phyloP scores from a whole-genome alignment of 169 alveolate species.

The Cryptosporidium canis region DNA sequence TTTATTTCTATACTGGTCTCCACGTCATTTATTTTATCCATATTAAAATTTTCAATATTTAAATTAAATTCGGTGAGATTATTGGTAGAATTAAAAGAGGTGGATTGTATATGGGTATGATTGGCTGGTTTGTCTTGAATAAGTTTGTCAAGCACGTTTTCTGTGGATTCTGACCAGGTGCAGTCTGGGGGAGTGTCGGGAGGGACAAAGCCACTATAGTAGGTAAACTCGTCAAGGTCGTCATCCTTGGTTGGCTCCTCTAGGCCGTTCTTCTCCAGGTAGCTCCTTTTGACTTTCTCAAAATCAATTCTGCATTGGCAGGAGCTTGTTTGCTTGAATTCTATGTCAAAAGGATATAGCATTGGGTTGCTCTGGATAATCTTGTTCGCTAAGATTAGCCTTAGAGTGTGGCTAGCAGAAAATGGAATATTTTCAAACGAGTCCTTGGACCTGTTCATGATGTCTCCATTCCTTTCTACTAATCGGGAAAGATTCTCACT shows the following conservation, averaged over 20 bases:
- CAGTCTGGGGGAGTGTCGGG: conserved; percentile 37
- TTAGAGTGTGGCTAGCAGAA: conserved; percentile 1
- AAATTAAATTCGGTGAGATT: neutral
- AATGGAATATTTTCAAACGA: neutral
- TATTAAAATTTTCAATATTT: neutral
- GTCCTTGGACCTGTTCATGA: neutral
- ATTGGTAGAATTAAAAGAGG: neutral
- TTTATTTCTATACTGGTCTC: neutral
- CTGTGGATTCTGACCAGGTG: neutral
- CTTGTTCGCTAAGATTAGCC: conserved; percentile 26
- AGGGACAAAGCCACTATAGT: neutral
- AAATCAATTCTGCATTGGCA: conserved; percentile 33
- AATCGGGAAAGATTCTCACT: neutral
- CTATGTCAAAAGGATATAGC: conserved; percentile 49
- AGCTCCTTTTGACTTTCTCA: neutral
- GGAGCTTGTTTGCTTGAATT: neutral
- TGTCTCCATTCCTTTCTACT: neutral
- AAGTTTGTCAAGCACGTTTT: neutral
- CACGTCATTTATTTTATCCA: conserved; percentile 2
- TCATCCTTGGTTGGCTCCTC: neutral
- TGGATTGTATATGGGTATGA: neutral
- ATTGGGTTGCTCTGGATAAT: conserved; percentile 37
- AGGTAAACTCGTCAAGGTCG: neutral
- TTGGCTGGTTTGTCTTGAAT: neutral
- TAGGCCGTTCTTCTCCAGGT: neutral